phyloP scores from a whole-genome alignment of 106 monocot species.

The Ottelia alismoides region DNA sequence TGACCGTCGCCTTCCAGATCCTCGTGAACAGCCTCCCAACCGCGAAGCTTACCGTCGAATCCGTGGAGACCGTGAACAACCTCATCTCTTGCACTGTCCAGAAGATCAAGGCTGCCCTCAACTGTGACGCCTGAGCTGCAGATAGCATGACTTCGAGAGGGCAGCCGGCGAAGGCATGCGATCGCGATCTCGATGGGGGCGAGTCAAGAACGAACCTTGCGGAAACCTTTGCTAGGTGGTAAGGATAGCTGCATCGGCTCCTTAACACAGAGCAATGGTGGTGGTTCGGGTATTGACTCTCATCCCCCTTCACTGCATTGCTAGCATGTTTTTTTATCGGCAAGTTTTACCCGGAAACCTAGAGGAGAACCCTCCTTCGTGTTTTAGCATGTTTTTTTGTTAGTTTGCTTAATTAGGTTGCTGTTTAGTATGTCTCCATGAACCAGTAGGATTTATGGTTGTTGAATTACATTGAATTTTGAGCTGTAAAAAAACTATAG shows the following conservation, averaged over 20 bases:
- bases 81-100: constrained; percentile 92
- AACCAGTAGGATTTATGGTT: no score
- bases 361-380: no score
- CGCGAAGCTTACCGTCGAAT: constrained; percentile 62
- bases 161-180: not conserved
- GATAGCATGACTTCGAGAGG: not conserved
- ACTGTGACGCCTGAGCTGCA: constrained; percentile 6
- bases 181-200: not conserved
- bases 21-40: constrained; percentile 72
- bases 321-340: no score
- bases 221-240: not conserved
- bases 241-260: not conserved
- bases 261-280: constrained; percentile 1
- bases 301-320: no score
- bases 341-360: no score
- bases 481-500: no score
- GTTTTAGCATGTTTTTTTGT: no score
- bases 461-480: no score
- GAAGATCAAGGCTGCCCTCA: constrained; percentile 72
- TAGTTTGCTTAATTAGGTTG: no score
- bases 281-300: constrained; percentile 40
- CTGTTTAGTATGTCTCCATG: no score
- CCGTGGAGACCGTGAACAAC: constrained; percentile 78
- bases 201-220: constrained; percentile 39
- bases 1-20: constrained; percentile 43